These are phyloP conservation scores for Pseudogymnoascus sp. DNA, from an alignment of 2,329 filamentous ascomycete species.

Conservation along the genomic window DNA sequence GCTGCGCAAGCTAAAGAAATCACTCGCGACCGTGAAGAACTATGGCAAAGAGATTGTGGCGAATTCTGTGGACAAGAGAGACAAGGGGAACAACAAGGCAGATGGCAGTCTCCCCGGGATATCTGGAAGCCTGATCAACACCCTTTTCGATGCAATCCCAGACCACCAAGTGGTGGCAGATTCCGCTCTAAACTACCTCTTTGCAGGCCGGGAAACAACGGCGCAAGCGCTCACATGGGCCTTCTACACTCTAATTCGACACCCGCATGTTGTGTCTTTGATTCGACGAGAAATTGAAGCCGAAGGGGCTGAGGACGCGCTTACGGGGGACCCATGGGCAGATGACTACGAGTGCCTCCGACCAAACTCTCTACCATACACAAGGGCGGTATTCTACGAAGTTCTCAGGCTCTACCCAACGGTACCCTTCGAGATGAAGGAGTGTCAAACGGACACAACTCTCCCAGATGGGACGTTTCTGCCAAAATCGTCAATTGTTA, in stretches of 20 bases:
- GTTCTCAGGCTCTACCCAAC: slow-evolving; percentile 54
- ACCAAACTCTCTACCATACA: slow-evolving; percentile 43
- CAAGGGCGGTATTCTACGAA: slow-evolving; percentile 56
- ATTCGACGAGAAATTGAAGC: slow-evolving; percentile 38
- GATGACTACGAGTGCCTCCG: slow-evolving; percentile 18
- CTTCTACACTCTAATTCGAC: slow-evolving; percentile 50
- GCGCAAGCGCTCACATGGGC: slow-evolving; percentile 59
- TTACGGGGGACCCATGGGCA: slow-evolving; percentile 11
- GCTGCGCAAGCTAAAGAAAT: slow-evolving; percentile 40
- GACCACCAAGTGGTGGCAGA: slow-evolving; percentile 52
- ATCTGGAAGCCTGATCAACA: slow-evolving; percentile 52
- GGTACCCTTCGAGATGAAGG: slow-evolving; percentile 59
- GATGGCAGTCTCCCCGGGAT: slow-evolving; percentile 31
- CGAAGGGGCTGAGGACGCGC: slow-evolving; percentile 14
- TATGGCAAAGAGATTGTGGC: slow-evolving; percentile 52
- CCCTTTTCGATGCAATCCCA: slow-evolving; percentile 48
- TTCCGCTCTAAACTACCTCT: slow-evolving; percentile 58
- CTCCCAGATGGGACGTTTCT: slow-evolving; percentile 55
- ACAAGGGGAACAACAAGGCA: slow-evolving; percentile 18
- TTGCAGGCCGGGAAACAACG: slow-evolving; percentile 55
- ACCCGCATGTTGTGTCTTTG: slow-evolving; percentile 35
- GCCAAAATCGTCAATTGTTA: slow-evolving; percentile 44
- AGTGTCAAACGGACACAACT: slow-evolving; percentile 43
- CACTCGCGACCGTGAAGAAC: slow-evolving; percentile 42
- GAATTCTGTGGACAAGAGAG: slow-evolving; percentile 40